Conservation (phyloP, 176 grass and related monocot species). For the Aegilops umbellulata region DNA sequence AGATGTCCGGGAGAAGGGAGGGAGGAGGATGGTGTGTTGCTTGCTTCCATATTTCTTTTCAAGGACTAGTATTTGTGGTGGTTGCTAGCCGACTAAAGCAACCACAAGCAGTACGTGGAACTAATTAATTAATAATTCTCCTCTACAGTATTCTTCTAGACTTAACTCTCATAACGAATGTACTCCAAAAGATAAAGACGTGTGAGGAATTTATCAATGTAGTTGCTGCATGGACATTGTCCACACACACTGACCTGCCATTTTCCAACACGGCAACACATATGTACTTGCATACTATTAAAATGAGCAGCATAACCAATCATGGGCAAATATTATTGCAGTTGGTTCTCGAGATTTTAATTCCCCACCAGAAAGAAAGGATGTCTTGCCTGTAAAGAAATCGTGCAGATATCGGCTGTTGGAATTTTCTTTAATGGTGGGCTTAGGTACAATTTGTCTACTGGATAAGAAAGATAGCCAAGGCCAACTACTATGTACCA, state of each 20-base stretch:
- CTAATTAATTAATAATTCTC: background rate
- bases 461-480: background rate
- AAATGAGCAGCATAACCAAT: background rate
- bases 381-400: constrained; percentile 20
- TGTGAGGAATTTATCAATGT: background rate
- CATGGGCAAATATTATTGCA: constrained; percentile 12
- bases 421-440: constrained; percentile 4
- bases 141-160: background rate
- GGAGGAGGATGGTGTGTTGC: constrained; percentile 31
- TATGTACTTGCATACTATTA: background rate
- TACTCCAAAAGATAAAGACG: background rate
- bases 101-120: background rate
- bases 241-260: constrained; percentile 27
- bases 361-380: constrained; percentile 1
- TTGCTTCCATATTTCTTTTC: constrained; percentile 31
- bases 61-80: constrained; percentile 34
- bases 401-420: background rate
- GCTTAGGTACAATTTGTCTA: constrained; percentile 30
- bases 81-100: constrained; percentile 50
- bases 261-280: background rate
- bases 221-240: constrained; percentile 22
- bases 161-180: background rate
- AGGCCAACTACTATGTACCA: constrained; percentile 16
- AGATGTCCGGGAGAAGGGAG: constrained; percentile 7
- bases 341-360: background rate